phyloP scores from a whole-genome alignment of 805 yeast genomes.

The Yamadazyma paraphyllophila region DNA sequence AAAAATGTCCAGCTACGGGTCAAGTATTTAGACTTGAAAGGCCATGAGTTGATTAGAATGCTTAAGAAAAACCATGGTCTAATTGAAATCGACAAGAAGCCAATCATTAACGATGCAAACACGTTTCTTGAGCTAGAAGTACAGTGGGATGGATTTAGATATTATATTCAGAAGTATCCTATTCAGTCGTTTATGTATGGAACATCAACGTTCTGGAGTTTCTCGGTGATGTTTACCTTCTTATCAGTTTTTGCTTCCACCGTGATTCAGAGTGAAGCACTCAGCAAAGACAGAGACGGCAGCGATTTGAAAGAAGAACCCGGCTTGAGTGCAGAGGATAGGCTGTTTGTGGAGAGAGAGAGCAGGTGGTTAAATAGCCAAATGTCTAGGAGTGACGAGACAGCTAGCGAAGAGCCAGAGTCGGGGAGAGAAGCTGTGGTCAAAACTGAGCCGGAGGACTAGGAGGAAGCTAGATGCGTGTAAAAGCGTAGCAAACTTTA shows the following conservation, averaged over 20 bases:
- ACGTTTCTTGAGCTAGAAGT: slow-evolving; percentile 24
- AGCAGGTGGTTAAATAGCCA: slow-evolving; percentile 1
- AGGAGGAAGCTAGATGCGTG: neutral
- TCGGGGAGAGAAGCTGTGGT: neutral
- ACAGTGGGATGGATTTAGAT: slow-evolving; percentile 43
- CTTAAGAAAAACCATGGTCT: neutral
- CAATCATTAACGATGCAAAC: slow-evolving; percentile 17
- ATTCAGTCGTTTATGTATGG: slow-evolving; percentile 34
- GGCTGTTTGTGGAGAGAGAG: slow-evolving; percentile 1
- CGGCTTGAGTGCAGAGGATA: slow-evolving; percentile 2
- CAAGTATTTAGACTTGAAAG: slow-evolving; percentile 1
- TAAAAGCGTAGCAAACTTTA: too few species aligned
- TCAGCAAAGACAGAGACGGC: neutral
- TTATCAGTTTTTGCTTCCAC: slow-evolving; percentile 1
- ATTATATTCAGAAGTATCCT: slow-evolving; percentile 37
- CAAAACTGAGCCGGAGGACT: neutral
- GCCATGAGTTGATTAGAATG: neutral
- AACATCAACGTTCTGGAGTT: slow-evolving; percentile 34
- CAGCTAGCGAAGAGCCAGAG: neutral
- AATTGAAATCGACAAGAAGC: neutral
- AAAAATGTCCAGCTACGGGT: slow-evolving; percentile 13
- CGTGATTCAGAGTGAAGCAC: neutral
- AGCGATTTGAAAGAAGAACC: neutral
- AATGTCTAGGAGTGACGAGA: neutral
- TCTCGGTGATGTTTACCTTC: slow-evolving; percentile 28